Conservation (phyloP, 345 rosid genomes). For the Populus davidiana region DNA sequence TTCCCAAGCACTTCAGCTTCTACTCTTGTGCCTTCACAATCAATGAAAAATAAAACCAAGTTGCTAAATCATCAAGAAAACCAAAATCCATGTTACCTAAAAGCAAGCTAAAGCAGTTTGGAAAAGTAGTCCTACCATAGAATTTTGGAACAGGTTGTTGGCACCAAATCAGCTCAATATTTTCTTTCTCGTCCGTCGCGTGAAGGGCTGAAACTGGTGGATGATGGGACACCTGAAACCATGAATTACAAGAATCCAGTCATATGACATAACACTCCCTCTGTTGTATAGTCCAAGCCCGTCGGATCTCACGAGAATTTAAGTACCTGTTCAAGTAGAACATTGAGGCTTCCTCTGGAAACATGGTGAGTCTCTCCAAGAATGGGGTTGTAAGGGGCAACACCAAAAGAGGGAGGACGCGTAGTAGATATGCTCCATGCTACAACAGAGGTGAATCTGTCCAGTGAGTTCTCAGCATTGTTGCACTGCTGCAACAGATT, state of each 20-base stretch:
- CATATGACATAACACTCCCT: background rate
- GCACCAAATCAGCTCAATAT: slow-evolving; percentile 63
- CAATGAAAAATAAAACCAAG: background rate
- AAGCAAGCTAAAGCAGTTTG: background rate
- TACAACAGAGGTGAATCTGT: slow-evolving; percentile 51
- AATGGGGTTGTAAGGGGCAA: slow-evolving; percentile 76
- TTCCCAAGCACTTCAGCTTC: slow-evolving; percentile 65
- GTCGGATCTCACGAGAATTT: too few relatives aligned
- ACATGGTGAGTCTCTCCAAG: slow-evolving; percentile 96
- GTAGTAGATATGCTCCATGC: slow-evolving; percentile 66
- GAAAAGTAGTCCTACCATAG: slow-evolving; percentile 32
- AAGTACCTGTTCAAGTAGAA: slow-evolving; percentile 67
- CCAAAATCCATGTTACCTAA: background rate
- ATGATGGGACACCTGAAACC: slow-evolving; percentile 73
- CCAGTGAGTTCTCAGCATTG: slow-evolving; percentile 41
- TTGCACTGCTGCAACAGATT: slow-evolving; percentile 51
- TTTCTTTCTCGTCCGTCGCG: slow-evolving; percentile 64
- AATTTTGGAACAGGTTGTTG: slow-evolving; percentile 65
- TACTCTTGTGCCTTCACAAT: slow-evolving; percentile 44
- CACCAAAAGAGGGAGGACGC: slow-evolving; percentile 59
- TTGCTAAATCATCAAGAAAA: background rate
- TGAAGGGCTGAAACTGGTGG: slow-evolving; percentile 84
- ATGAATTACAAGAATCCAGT: background rate
- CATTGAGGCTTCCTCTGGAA: slow-evolving; percentile 56
- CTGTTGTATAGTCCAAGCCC: too few relatives aligned